Evolutionary conservation across 495 filamentous ascomycete genomes (phyloP).

Genomic region (Tuber calosporum): DNA sequence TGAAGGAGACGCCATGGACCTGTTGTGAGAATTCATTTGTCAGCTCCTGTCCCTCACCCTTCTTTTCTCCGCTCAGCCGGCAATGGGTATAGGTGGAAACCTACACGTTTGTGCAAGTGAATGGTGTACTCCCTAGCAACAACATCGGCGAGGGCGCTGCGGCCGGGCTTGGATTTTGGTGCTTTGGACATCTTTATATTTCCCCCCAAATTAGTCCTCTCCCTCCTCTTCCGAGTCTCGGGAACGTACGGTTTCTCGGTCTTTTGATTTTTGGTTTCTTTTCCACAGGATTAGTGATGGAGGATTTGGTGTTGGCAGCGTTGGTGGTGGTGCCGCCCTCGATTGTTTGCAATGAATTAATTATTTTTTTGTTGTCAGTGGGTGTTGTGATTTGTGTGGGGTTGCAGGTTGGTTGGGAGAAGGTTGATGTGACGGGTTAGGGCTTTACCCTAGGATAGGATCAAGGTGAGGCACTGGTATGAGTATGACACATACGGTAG

Average conservation of each 20-base stretch:
- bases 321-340: constrained; percentile 23
- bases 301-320: constrained; percentile 9
- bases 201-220: constrained; percentile 14
- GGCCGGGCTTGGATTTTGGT: constrained; percentile 63
- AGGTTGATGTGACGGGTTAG: constrained; percentile 19
- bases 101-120: constrained; percentile 98
- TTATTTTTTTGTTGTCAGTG: neutral
- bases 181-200: constrained; percentile 61
- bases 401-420: constrained; percentile 7
- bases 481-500: too few relatives aligned
- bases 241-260: neutral
- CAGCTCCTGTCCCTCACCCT: constrained; percentile 9
- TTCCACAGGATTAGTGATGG: constrained; percentile 25
- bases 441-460: constrained; percentile 20
- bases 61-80: constrained; percentile 16
- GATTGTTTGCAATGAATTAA: neutral
- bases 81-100: constrained; percentile 46
- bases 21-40: constrained; percentile 41
- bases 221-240: neutral
- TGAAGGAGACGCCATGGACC: constrained; percentile 96
- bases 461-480: too few relatives aligned
- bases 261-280: constrained; percentile 5
- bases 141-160: constrained; percentile 95
- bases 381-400: constrained; percentile 22
- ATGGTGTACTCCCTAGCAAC: constrained; percentile 99